A percentile compares a stretch with the other conserved stretches of the same genome.
phyloP scores from a whole-genome alignment of 2,329 filamentous ascomycete species.

The Diaporthe vaccinii region DNA sequence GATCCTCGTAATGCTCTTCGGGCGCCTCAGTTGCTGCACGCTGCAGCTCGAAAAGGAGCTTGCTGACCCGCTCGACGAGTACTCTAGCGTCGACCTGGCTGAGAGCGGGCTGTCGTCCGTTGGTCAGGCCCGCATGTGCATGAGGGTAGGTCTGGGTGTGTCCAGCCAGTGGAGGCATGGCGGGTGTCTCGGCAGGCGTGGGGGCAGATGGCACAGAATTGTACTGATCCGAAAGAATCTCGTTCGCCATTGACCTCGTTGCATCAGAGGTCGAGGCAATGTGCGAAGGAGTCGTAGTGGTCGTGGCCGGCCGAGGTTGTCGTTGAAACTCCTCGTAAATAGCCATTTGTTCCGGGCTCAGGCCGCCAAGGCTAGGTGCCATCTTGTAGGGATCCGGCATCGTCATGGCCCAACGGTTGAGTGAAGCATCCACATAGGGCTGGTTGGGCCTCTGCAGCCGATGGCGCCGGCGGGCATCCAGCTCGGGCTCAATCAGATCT shows the following conservation, averaged over 20 bases:
- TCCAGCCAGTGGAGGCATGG: conserved; percentile 64
- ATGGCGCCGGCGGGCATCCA: conserved; percentile 84
- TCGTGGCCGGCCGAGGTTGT: conserved; percentile 76
- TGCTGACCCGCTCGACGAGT: conserved; percentile 68
- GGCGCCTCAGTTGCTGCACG: conserved; percentile 65
- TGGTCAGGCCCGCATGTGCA: conserved; percentile 62
- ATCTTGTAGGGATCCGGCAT: conserved; percentile 96
- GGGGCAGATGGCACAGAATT: conserved; percentile 68
- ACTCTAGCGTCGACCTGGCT: conserved; percentile 65
- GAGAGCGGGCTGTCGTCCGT: conserved; percentile 63
- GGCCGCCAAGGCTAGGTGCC: conserved; percentile 74
- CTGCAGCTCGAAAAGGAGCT: conserved; percentile 70
- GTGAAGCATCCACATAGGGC: conserved; percentile 83
- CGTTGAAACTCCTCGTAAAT: conserved; percentile 98
- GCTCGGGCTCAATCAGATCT: conserved; percentile 86
- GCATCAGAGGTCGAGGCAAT: conserved; percentile 71
- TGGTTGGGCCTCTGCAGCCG: conserved; percentile 82
- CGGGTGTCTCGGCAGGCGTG: conserved; percentile 71
- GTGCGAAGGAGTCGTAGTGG: conserved; percentile 69
- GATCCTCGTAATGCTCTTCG: conserved; percentile 71
- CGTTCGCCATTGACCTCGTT: conserved; percentile 72
- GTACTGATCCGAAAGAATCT: conserved; percentile 74
- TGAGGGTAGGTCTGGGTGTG: conserved; percentile 71
- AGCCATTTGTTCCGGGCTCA: conserved; percentile 92
- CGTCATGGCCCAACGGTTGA: conserved; percentile 92